A percentile compares a stretch with the other conserved stretches of the same genome.
Conservation (phyloP, 2,329 filamentous ascomycete genomes). For the Exophiala oligosperma region DNA sequence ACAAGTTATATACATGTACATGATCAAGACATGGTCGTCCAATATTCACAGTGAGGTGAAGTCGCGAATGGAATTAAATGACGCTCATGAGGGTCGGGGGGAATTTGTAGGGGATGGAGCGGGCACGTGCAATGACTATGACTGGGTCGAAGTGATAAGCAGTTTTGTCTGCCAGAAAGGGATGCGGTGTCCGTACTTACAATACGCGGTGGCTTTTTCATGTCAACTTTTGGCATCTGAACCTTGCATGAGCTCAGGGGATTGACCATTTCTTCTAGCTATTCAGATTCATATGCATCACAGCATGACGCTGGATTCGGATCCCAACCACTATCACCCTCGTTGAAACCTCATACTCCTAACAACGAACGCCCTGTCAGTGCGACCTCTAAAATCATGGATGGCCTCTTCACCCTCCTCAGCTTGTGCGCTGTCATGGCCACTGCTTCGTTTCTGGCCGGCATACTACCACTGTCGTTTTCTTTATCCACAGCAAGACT, state of each 20-base stretch:
- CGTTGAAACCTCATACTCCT: neutral
- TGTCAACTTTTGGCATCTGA: neutral
- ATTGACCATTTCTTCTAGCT: neutral
- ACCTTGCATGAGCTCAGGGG: neutral
- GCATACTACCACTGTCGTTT: constrained; percentile 86
- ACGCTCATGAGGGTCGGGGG: too few species aligned
- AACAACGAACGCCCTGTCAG: neutral
- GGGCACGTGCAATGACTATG: constrained; percentile 7
- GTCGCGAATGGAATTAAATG: neutral
- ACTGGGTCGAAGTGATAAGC: constrained; percentile 5
- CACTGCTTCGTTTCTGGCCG: constrained; percentile 82
- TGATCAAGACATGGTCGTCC: too few species aligned
- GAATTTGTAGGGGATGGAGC: neutral
- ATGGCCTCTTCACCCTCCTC: constrained; percentile 66
- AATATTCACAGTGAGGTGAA: too few species aligned
- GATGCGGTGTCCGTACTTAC: neutral
- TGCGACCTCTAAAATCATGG: constrained; percentile 40
- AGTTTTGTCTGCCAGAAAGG: constrained; percentile 4
- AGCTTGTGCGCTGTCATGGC: constrained; percentile 66
- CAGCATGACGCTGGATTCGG: neutral
- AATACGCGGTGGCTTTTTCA: neutral
- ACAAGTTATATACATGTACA: too few species aligned
- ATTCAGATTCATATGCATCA: neutral
- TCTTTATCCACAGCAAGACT: constrained; percentile 82
- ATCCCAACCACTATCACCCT: neutral